Percentiles rank a stretch among this genome's conserved stretches.
Conservation (phyloP, 139 green algal species). For the Tetradesmus lagerheimii region DNA sequence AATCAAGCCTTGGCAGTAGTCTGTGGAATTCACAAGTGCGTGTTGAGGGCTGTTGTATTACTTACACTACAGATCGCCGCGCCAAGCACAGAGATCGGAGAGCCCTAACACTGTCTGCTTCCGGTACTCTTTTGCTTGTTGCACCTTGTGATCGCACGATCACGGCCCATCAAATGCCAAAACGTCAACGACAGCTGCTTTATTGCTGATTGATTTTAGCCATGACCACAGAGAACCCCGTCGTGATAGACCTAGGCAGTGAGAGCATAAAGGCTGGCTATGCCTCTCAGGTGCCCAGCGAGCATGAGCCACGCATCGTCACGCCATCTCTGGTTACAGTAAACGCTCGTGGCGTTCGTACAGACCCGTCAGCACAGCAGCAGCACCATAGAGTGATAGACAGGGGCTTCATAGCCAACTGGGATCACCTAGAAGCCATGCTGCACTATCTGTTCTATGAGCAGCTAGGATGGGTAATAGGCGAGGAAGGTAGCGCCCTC, state of each 20-base stretch:
- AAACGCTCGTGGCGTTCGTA: background rate
- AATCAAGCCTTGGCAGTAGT: background rate
- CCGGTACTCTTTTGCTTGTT: background rate
- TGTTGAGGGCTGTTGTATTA: background rate
- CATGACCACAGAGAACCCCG: conserved; percentile 57
- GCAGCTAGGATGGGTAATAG: conserved; percentile 76
- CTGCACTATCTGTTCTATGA: conserved; percentile 79
- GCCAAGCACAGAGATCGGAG: background rate
- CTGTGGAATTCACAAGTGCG: background rate
- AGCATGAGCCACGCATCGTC: conserved; percentile 72
- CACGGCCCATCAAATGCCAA: background rate
- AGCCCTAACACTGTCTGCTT: background rate
- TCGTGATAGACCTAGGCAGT: conserved; percentile 77
- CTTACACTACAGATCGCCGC: background rate
- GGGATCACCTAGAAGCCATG: conserved; percentile 78
- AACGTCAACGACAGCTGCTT: background rate
- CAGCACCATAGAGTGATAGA: conserved; percentile 35
- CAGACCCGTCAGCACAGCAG: background rate
- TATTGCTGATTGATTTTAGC: background rate
- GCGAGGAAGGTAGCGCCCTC: conserved; percentile 76
- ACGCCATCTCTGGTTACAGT: conserved; percentile 23
- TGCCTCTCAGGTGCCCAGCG: conserved; percentile 68
- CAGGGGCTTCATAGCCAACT: conserved; percentile 65
- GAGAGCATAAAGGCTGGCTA: conserved; percentile 77
- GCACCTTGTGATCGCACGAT: background rate